phyloP scores from a whole-genome alignment of 139 green algal genomes.

The Asterochloris sp. region DNA sequence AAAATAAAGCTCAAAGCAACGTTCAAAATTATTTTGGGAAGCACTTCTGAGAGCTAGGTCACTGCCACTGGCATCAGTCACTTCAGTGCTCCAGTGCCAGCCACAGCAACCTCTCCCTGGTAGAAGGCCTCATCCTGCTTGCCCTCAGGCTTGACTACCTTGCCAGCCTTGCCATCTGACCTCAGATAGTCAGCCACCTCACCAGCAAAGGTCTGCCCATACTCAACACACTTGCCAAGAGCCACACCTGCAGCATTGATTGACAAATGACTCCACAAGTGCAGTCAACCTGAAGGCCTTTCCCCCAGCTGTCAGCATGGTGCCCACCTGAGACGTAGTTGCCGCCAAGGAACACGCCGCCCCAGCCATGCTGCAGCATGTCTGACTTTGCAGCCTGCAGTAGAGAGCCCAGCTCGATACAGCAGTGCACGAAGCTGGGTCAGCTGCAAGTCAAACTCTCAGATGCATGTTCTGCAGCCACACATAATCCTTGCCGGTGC shows the following conservation, averaged over 20 bases:
- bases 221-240: constrained; percentile 94
- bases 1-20: too few species aligned
- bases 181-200: constrained; percentile 43
- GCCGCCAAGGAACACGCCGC: constrained; percentile 87
- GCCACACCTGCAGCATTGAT: constrained; percentile 74
- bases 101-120: constrained; percentile 3
- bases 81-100: too few species aligned
- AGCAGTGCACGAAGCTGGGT: too few species aligned
- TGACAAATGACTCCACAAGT: background rate
- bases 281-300: background rate
- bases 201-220: constrained; percentile 78
- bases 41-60: too few species aligned
- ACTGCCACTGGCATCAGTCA: too few species aligned
- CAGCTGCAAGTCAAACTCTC: too few species aligned
- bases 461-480: too few species aligned
- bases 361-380: constrained; percentile 57
- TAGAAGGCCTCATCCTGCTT: constrained; percentile 24
- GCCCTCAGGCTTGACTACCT: background rate
- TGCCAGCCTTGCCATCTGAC: background rate
- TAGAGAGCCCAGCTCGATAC: background rate
- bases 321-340: constrained; percentile 89
- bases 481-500: too few species aligned
- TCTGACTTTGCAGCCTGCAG: constrained; percentile 42
- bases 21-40: too few species aligned
- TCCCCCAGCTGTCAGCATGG: background rate